Conservation (phyloP, 2,329 filamentous ascomycete species). For the Metarhizium guizhouense region DNA sequence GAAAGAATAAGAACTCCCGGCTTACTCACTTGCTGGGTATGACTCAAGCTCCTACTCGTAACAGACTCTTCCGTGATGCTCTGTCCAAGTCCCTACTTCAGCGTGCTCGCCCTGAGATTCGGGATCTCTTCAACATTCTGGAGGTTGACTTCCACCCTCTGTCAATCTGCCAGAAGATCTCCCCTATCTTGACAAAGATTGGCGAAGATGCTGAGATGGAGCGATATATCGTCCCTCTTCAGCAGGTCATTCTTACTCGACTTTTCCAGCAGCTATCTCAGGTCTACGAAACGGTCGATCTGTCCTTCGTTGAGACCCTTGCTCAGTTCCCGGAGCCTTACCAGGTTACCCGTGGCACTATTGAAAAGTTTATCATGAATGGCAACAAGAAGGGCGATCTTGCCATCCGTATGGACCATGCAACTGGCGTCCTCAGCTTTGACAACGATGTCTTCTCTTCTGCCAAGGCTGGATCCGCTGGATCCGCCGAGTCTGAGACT, state of each 20-base stretch:
- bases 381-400: conserved; percentile 99
- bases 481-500: conserved; percentile 78
- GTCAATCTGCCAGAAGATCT: conserved; percentile 98
- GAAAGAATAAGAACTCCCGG: conserved; percentile 98
- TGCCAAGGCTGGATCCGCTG: conserved; percentile 80
- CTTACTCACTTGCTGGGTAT: conserved; percentile 94
- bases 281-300: conserved; percentile 95
- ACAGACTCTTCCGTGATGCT: conserved; percentile 89
- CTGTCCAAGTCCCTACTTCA: conserved; percentile 90
- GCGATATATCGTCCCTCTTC: conserved; percentile 89
- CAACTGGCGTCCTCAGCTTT: conserved; percentile 89
- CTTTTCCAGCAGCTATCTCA: conserved; percentile 98
- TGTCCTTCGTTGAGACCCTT: conserved; percentile 85
- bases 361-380: conserved; percentile 99
- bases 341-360: conserved; percentile 80
- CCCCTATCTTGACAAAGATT: conserved; percentile 88
- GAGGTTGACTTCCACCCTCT: conserved; percentile 98
- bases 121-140: conserved; percentile 95
- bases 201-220: conserved; percentile 92
- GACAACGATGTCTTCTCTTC: conserved; percentile 98
- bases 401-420: conserved; percentile 91
- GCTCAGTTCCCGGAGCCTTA: conserved; percentile 95
- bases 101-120: conserved; percentile 87
- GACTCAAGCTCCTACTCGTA: conserved; percentile 78
- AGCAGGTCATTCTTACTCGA: conserved; percentile 96